A percentile compares a stretch with the other conserved stretches of the same genome.
These are phyloP conservation scores for Azolla pinnata DNA, from an alignment of 75 land plant genomes.

Conservation along the genomic window DNA sequence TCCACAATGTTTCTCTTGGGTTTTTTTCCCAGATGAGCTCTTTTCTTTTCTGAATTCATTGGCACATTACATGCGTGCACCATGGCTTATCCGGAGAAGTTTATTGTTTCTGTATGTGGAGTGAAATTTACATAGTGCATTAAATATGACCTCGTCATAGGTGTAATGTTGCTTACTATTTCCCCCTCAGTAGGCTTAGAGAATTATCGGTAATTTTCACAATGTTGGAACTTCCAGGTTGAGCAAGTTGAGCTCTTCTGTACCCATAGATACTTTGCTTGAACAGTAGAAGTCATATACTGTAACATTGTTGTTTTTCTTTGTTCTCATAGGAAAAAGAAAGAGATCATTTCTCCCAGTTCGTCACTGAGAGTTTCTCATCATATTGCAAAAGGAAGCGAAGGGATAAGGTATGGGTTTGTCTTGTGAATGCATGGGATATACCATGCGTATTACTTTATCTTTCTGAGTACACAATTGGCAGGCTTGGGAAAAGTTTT, in stretches of 20 bases:
- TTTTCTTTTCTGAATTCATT: no score
- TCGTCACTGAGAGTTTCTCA: constrained; percentile 93
- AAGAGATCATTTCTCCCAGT: constrained; percentile 94
- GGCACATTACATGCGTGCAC: no score
- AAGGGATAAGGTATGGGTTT: constrained; percentile 75
- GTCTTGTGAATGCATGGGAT: no score
- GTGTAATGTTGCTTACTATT: no score
- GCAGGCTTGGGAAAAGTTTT: not conserved
- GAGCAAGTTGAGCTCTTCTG: not conserved
- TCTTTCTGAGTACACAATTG: not conserved
- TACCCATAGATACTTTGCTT: not conserved
- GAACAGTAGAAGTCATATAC: not conserved
- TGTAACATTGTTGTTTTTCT: not conserved
- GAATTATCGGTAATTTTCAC: no score
- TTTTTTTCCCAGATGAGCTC: no score
- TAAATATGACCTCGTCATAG: no score
- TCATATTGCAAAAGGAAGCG: constrained; percentile 98
- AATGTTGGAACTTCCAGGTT: not conserved
- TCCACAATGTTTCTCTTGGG: no score
- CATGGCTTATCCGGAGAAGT: no score
- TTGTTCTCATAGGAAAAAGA: constrained; percentile 69
- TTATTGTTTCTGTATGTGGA: no score
- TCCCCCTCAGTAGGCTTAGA: no score
- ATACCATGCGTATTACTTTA: not conserved
- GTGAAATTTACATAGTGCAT: no score